Evolutionary conservation across 2,329 filamentous ascomycete species (phyloP).

Genomic region (Coleophoma crateriformis): DNA sequence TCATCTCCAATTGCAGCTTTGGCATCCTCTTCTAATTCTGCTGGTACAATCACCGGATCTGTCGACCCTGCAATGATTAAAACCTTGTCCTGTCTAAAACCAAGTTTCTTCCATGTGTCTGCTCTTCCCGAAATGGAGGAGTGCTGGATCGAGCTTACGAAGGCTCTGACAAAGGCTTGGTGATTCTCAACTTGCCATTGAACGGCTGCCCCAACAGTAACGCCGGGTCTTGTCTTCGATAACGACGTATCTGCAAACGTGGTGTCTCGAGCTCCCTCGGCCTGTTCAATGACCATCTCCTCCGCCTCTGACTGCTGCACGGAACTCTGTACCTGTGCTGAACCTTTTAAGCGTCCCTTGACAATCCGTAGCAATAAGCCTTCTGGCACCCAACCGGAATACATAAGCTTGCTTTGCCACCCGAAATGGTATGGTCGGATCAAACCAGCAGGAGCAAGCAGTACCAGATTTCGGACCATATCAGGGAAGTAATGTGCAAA

Average conservation of each 20-base stretch:
- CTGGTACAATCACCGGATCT: conserved; percentile 42
- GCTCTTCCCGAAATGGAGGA: conserved; percentile 49
- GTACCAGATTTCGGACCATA: conserved; percentile 63
- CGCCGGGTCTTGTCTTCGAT: conserved; percentile 7
- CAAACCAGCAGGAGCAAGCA: conserved; percentile 76
- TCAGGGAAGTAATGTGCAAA: conserved; percentile 66
- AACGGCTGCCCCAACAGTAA: conserved; percentile 28
- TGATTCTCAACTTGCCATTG: conserved; percentile 54
- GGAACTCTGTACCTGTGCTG: neutral
- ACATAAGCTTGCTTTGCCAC: conserved; percentile 41
- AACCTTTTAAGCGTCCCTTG: conserved; percentile 4
- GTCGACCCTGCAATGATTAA: conserved; percentile 41
- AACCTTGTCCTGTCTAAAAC: conserved; percentile 41
- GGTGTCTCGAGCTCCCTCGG: conserved; percentile 9
- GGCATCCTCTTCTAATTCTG: conserved; percentile 42
- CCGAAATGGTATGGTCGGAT: conserved; percentile 53
- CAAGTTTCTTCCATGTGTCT: conserved; percentile 42
- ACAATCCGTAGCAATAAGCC: conserved; percentile 27
- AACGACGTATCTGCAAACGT: conserved; percentile 15
- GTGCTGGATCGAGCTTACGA: conserved; percentile 51
- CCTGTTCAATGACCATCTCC: conserved; percentile 8
- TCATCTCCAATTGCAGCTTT: conserved; percentile 40
- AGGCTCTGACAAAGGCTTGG: conserved; percentile 52
- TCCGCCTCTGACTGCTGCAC: neutral
- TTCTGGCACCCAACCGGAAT: conserved; percentile 49